Base-by-base conservation (phyloP, 1,284 basidiomycete species). In the Kalmanozyma brasiliensis region DNA sequence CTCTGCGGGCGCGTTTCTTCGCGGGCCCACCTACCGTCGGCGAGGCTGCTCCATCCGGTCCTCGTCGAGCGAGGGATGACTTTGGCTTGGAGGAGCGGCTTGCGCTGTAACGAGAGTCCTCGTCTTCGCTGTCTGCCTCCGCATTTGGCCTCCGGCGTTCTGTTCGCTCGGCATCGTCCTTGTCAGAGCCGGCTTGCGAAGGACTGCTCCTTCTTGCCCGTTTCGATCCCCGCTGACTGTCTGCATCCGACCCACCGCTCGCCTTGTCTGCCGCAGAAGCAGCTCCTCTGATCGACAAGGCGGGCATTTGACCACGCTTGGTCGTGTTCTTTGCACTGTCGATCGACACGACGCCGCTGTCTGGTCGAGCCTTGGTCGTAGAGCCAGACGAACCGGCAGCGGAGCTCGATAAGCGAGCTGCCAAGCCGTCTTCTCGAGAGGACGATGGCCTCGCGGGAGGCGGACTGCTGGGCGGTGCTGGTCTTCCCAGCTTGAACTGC, bases 401-500 rank as follows among this genome's bases (percentile, higher is more conserved):
- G 2, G 48, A 37, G 34, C n/a, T 38, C 23, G 52, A 45, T 4
- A 26, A 9, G 22, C 55, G 49, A 8, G 19, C 19, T n/a, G 51
- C 52, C 11, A 34, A 23, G 14, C 23, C 42, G 30, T 41, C 22
- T 9, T 37, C 11, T 22, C 48, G 48, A 2, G 60, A 55, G 10
- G 32, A 42, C 3, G 52, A 51, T 11, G 58, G 45, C n/a, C 49
- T 42, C 8, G 61, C 67, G 13, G 67, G 67, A n/a, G 62, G 67
- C 8, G 67, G 67, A 33, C 61, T 64, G 38, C 46, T 57, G 3
- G 67, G 61, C 16, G 67, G 63, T 22, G 68, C 56, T 7, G 68
- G 68, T 19, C 55, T 55, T 5, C 68, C 87, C 3, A 91, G 82
- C 35, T 89, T 83, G 24, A 85, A 83, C 70, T 93, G 91, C 47